Base-by-base conservation (phyloP, 2,329 filamentous ascomycete species). In the Epichloe bromicola region DNA sequence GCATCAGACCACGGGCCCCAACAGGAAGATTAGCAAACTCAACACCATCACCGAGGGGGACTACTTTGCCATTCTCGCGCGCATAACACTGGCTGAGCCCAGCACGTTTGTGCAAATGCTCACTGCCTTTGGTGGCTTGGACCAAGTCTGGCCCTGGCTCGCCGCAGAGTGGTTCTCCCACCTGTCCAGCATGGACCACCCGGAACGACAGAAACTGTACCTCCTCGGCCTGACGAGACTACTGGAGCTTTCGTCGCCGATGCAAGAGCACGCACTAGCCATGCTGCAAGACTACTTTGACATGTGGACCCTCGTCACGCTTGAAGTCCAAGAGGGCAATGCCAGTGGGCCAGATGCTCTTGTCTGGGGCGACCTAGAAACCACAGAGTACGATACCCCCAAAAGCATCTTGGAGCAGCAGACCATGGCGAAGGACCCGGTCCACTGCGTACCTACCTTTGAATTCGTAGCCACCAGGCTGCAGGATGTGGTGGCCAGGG, bases 51-150 rank as follows among this genome's bases (percentile, higher is more conserved):
- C 86, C 1, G 82, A 95, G 61, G 86, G 86, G 0, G 87, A 95
- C 62, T 95, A 95, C 64, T 85, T 95, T 61, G 79, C 81, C 4
- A 81, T 97, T 2, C 74, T 98, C 2, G 83, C 88, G 2, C 84
- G 90, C 1, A 76, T 97, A 15, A 79, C 83, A 0, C 70, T 95
- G 2, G 82, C 83, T 1, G 85, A 85, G 38, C 87, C 90, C 1
- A 67, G 68, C 2, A 71, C 86, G 2, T 85, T 95, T 57, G 70
- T 83, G 4, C 72, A 78, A 17, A 70, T 81, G 65, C 65, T 84
- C 17, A 65, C 66, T 17, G 67, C 70, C 3, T 67, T 75, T 53
- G 71, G 70, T 1, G 60, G 65, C 7, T 56, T 79, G 4, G 71
- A 75, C 3, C 67, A 73, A 42, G 71, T 78, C 7, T 83, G 79